These are phyloP conservation scores for Rhynchospora breviuscula DNA, from an alignment of 176 grass and related monocot genomes.

Conservation along the genomic window DNA sequence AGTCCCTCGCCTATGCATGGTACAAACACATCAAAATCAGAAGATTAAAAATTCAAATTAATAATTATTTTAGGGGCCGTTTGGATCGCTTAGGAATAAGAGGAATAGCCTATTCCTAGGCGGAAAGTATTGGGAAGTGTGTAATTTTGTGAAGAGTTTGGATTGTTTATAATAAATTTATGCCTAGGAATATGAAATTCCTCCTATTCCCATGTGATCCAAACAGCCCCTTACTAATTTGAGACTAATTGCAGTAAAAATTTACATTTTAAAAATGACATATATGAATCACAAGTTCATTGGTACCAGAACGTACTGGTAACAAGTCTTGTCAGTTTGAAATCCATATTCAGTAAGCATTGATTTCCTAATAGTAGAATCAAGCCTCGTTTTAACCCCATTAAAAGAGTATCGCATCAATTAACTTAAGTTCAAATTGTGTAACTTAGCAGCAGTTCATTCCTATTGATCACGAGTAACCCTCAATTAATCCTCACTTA, in stretches of 20 bases:
- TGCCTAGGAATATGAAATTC: too few relatives aligned
- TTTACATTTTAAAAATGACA: neutral
- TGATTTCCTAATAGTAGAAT: neutral
- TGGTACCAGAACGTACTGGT: neutral
- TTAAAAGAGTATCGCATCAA: neutral
- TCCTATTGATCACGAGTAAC: neutral
- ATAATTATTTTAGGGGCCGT: neutral
- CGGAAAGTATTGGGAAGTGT: too few relatives aligned
- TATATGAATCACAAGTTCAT: neutral
- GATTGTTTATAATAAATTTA: too few relatives aligned
- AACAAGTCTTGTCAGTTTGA: neutral
- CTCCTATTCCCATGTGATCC: too few relatives aligned
- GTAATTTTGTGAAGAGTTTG: too few relatives aligned
- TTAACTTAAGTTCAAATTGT: neutral
- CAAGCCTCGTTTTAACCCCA: neutral
- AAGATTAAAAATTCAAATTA: neutral
- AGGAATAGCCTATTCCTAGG: too few relatives aligned
- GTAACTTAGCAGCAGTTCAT: neutral
- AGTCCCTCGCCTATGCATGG: slow-evolving; percentile 54
- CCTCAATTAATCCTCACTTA: neutral
- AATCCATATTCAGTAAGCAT: neutral
- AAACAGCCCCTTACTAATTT: too few relatives aligned
- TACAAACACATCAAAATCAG: neutral
- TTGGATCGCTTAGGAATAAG: too few relatives aligned
- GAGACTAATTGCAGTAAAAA: neutral